Base-by-base conservation (phyloP, 192 early-diverging fungal genomes). In the Funneliformis geosporum region DNA sequence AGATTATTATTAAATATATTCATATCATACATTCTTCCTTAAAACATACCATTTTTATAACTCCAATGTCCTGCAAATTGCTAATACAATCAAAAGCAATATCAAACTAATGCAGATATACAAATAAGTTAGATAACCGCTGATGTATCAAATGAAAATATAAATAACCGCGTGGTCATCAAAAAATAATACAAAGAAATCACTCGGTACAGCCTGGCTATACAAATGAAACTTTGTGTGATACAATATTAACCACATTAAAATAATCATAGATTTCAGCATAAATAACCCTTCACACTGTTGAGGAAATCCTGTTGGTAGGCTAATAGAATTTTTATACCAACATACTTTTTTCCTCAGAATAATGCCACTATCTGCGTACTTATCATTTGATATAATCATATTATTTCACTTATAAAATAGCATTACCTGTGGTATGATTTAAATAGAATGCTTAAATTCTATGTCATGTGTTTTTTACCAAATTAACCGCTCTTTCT, bases 31-130 rank as follows among this genome's bases (percentile, higher is more conserved):
- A 38, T 4, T 21, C 67, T 47, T 43, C 1, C 23, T 69, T 38
- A 33, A 25, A 69, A 69, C 67, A 69, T 43, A 69, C 67, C 67
- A 2, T 69, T 69, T 69, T 69, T 69, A 69, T 28, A 69, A 69
- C 67, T 21, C 67, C 12, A 38, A 69, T 28, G 0, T 69, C 14
- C 18, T 69, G 67, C 67, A 69, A 69, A 69, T 69, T 69, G 18
- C 67, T 28, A 43, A 69, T 33, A 43, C 67, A 28, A 69, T 69
- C 67, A 69, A 69, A 69, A 69, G 67, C 67, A 43, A 69, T 38
- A 69, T 69, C 67, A 0, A 43, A 69, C 67, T 69, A 69, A 69
- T 38, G 12, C 12, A 43, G 39, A 69, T 43, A 38, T 69, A 69
- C 18, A 47, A 69, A 40, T 69, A 69, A 69, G 67, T 69, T 69